These are phyloP conservation scores for Aspergillus awamori DNA, from an alignment of 2,329 filamentous ascomycete genomes.

Conservation along the genomic window DNA sequence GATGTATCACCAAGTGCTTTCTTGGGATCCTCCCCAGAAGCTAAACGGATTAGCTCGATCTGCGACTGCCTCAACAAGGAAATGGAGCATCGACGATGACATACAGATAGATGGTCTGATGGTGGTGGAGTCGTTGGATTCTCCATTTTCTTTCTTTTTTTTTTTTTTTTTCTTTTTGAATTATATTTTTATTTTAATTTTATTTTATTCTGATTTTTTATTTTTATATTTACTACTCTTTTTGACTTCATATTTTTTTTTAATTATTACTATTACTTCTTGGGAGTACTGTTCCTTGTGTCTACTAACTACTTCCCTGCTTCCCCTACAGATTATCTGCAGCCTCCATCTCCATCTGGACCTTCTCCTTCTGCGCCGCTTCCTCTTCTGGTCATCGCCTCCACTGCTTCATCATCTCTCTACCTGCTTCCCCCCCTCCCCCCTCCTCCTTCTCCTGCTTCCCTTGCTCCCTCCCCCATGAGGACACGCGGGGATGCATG, in stretches of 20 bases:
- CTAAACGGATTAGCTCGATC: slow-evolving; percentile 15
- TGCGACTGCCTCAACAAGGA: slow-evolving; percentile 26
- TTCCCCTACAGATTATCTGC: slow-evolving; percentile 9
- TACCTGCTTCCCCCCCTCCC: slow-evolving; percentile 2
- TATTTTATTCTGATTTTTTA: slow-evolving; percentile 3
- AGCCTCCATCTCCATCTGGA: slow-evolving; percentile 12
- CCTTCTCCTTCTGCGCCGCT: neutral
- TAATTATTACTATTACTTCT: slow-evolving; percentile 7
- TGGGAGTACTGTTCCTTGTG: neutral
- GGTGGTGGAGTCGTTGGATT: slow-evolving; percentile 8
- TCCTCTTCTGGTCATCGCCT: neutral
- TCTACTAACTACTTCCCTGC: neutral
- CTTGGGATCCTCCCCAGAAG: neutral
- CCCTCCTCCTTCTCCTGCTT: neutral
- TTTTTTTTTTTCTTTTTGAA: slow-evolving; percentile 8
- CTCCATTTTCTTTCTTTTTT: slow-evolving; percentile 8
- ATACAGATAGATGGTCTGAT: slow-evolving; percentile 26
- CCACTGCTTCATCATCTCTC: slow-evolving; percentile 3
- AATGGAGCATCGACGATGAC: slow-evolving; percentile 24
- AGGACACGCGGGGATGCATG: slow-evolving; percentile 26
- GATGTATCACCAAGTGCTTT: slow-evolving; percentile 27
- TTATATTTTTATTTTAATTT: slow-evolving; percentile 1
- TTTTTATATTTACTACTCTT: too few species aligned
- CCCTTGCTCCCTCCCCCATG: slow-evolving; percentile 13
- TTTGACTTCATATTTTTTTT: neutral